Evolutionary conservation across 768 basidiomycete genomes (phyloP).

Genomic region (Mycena metata): DNA sequence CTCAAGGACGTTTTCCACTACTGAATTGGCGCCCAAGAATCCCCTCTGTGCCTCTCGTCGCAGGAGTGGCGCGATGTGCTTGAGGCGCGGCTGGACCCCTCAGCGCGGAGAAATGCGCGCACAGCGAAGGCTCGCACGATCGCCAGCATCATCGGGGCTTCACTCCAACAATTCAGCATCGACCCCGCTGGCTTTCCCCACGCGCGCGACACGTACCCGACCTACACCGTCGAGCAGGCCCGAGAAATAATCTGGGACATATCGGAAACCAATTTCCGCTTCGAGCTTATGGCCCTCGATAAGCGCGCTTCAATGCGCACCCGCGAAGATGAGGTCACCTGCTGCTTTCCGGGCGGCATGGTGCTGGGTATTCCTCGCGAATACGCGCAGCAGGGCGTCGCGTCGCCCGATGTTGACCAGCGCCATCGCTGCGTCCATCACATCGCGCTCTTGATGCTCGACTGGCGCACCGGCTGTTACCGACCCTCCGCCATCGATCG

Average conservation of each 20-base stretch:
- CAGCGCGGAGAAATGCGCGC: no score
- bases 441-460: background rate
- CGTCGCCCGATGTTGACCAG: background rate
- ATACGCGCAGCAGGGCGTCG: background rate
- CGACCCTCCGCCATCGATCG: background rate
- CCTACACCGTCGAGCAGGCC: background rate
- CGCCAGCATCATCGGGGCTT: background rate
- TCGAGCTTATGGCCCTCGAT: slow-evolving; percentile 2
- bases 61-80: slow-evolving; percentile 21
- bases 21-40: background rate
- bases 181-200: background rate
- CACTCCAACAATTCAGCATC: background rate
- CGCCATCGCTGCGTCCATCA: background rate
- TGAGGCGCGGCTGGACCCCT: background rate
- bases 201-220: background rate
- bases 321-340: background rate
- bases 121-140: background rate
- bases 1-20: background rate
- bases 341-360: background rate
- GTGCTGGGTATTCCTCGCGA: background rate
- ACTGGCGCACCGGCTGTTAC: background rate
- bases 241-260: slow-evolving; percentile 4
- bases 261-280: slow-evolving; percentile 10
- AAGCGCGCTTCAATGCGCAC: background rate
- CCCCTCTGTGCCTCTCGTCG: background rate